These are phyloP conservation scores for Epichloe gansuensis DNA, from an alignment of 2,329 filamentous ascomycete species.

Conservation along the genomic window DNA sequence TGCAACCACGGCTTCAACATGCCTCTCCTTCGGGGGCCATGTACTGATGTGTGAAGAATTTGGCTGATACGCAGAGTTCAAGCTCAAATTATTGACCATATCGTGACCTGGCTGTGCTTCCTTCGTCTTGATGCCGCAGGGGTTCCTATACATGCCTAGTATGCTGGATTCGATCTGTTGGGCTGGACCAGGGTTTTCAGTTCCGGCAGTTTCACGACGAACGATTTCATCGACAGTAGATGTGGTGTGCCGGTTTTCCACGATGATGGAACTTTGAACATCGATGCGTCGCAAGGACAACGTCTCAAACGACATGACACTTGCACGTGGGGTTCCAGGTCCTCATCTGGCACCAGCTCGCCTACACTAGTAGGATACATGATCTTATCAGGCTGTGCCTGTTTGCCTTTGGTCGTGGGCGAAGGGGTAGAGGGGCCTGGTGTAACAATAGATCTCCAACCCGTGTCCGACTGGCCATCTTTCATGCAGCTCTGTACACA, in stretches of 20 bases:
- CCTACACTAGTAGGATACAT: not conserved
- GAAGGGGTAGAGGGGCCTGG: not conserved
- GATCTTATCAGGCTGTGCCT: not conserved
- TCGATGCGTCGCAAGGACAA: not conserved
- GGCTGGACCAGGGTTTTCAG: not conserved
- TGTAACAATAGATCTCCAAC: not conserved
- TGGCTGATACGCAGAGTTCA: not conserved
- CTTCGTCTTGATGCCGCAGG: not conserved
- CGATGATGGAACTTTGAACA: not conserved
- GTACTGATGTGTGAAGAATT: not conserved
- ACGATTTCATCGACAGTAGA: not conserved
- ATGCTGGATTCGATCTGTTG: not conserved
- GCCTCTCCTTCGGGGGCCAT: not conserved
- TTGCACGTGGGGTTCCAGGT: not conserved
- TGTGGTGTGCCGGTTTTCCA: not conserved
- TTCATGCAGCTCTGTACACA: slow-evolving; percentile 1
- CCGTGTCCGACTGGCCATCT: not conserved
- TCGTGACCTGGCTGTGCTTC: not conserved
- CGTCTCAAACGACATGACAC: not conserved
- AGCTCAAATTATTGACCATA: not conserved
- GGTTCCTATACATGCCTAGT: not conserved
- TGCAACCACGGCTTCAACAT: not conserved
- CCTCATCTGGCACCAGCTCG: not conserved
- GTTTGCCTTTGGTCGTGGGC: not conserved
- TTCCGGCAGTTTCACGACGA: not conserved